Percentiles rank a stretch among this genome's conserved stretches.
Evolutionary conservation across 108 stramenopile species (phyloP).

Genomic region (Thalassiosira profunda): DNA sequence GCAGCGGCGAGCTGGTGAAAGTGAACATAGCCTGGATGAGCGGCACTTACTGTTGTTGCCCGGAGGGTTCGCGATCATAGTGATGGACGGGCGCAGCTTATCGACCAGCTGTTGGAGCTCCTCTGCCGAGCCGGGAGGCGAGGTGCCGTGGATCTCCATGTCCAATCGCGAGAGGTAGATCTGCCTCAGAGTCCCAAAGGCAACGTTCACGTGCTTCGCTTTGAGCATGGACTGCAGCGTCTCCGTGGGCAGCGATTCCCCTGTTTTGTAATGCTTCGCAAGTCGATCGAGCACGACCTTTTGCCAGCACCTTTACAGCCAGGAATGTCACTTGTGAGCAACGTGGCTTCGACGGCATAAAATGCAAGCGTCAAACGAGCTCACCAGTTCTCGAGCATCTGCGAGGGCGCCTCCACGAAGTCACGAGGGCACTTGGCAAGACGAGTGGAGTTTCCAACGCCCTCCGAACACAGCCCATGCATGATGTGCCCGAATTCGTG

Average conservation of each 20-base stretch:
- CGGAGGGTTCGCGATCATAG: conserved; percentile 41
- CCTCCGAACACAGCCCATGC: conserved; percentile 42
- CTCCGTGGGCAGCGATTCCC: conserved; percentile 27
- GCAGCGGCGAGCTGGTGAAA: too few relatives aligned
- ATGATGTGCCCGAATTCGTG: conserved; percentile 47
- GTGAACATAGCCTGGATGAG: too few relatives aligned
- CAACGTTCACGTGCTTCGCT: conserved; percentile 49
- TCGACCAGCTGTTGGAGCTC: conserved; percentile 49
- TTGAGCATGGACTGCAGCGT: conserved; percentile 36
- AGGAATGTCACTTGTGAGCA: too few relatives aligned
- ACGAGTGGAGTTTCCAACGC: conserved; percentile 38
- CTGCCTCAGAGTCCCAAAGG: conserved; percentile 33
- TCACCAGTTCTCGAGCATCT: conserved; percentile 59
- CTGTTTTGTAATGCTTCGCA: conserved; percentile 45
- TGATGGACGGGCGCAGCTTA: conserved; percentile 37
- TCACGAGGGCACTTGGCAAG: conserved; percentile 47
- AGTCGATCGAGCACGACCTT: conserved; percentile 35
- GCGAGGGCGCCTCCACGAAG: conserved; percentile 56
- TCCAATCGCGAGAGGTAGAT: conserved; percentile 47
- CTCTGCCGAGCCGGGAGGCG: conserved; percentile 31
- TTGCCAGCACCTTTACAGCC: too few relatives aligned
- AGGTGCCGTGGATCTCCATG: conserved; percentile 42
- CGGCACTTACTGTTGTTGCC: conserved; percentile 44
- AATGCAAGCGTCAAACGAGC: too few relatives aligned
- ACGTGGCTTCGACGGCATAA: too few relatives aligned